Evolutionary conservation across 768 basidiomycete genomes (phyloP), one percentile per base, ranked within the genome.

Genomic region (Hirschioporus abietinus): DNA sequence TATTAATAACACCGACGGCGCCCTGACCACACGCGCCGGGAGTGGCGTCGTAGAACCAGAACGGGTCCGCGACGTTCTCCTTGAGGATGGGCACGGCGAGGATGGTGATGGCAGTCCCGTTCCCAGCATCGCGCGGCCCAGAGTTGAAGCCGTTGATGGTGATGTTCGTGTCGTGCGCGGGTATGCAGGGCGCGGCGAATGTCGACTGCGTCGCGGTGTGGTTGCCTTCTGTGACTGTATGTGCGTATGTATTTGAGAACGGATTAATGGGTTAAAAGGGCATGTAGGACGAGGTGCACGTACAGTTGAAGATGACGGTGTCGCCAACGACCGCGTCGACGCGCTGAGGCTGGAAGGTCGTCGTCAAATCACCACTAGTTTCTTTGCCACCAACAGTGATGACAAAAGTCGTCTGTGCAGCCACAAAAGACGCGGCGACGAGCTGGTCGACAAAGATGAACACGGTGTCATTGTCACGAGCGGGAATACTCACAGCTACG

Each of bases 1-100:
- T 70, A 70, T 89, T 88, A 70, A 89, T 84, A 10, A 76, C 87
- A 57, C 87, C 88, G 59, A 88, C 87, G 35, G 85, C 87, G 63
- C 86, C 88, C 63, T 78, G 68, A 1, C 77, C 80, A 73, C 88
- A 89, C 7, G 82, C 82, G 17, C 66, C 66, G 24, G 27, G 26
- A 68, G 80, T 81, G 67, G 69, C 72, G 76, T 89, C 88, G 73
- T 76, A 89, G 74, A 86, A 88, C 86, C 86, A 89, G 62, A 86
- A 77, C 23, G 87, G 83, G 12, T 68, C 70, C 66, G 78, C 79
- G 67, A 72, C 76, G 66, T 82, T 77, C 64, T 83, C 75, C 10
- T 72, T 66, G 59, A 72, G 70, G 71, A 89, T 80, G 23, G 81
- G 76, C 57, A 87, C 77, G 26, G 72, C 35, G 52, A 85, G 78